Percentiles rank a stretch among this genome's conserved stretches.
Conservation (phyloP, 2,329 filamentous ascomycete species). For the Alternaria viburni region DNA sequence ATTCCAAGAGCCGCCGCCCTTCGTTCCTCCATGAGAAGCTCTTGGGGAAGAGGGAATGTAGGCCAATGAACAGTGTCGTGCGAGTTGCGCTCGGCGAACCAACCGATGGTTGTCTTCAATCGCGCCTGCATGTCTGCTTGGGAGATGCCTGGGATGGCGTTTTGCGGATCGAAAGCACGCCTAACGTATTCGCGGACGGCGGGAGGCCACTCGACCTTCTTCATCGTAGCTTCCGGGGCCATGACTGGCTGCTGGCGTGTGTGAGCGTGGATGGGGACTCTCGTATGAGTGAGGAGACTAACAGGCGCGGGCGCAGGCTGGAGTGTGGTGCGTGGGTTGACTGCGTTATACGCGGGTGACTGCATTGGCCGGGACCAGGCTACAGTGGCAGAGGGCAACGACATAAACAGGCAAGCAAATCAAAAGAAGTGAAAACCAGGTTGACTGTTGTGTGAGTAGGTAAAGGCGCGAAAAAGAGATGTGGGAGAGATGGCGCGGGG, state of each 20-base stretch:
- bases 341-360: conserved; percentile 54
- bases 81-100: conserved; percentile 74
- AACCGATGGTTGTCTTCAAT: conserved; percentile 83
- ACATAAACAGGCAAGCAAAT: conserved; percentile 28
- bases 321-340: conserved; percentile 53
- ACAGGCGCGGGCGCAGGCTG: conserved; percentile 27
- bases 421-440: conserved; percentile 1
- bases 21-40: conserved; percentile 74
- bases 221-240: conserved; percentile 22
- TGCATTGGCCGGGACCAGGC: conserved; percentile 37
- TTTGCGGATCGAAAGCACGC: conserved; percentile 80
- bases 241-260: conserved; percentile 20
- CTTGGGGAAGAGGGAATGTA: conserved; percentile 80
- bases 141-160: conserved; percentile 56
- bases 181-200: conserved; percentile 89
- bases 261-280: conserved; percentile 17
- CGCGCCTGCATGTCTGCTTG: conserved; percentile 77
- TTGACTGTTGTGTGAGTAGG: conserved; percentile 23
- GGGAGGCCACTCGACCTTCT: conserved; percentile 78
- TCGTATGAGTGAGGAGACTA: conserved; percentile 11
- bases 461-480: conserved; percentile 5
- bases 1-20: conserved; percentile 29
- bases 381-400: conserved; percentile 35
- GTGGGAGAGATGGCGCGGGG: not conserved
- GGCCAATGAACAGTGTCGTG: conserved; percentile 84